phyloP scores from a whole-genome alignment of 2,329 filamentous ascomycete genomes.

The Ceratocystis smalleyi region DNA sequence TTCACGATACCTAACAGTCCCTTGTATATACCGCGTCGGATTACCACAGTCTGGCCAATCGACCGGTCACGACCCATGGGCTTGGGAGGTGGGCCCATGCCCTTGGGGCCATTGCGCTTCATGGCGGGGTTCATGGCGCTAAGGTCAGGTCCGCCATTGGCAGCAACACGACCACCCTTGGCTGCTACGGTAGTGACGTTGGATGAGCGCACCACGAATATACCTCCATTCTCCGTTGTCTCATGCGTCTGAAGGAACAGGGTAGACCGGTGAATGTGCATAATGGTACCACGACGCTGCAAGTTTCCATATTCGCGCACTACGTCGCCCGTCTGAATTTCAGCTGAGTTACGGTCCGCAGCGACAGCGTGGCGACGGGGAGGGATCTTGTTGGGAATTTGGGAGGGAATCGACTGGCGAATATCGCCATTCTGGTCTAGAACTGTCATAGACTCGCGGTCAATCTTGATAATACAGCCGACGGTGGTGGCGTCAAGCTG shows the following conservation, averaged over 20 bases:
- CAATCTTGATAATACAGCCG: constrained; percentile 84
- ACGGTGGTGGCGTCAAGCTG: constrained; percentile 88
- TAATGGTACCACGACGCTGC: constrained; percentile 69
- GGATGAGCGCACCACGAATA: constrained; percentile 73
- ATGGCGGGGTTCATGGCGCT: constrained; percentile 85
- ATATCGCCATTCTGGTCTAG: constrained; percentile 80
- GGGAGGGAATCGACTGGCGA: constrained; percentile 71
- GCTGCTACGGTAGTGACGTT: constrained; percentile 87
- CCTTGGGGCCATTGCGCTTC: constrained; percentile 44
- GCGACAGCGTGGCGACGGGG: constrained; percentile 73
- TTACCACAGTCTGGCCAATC: constrained; percentile 80
- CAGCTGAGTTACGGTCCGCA: constrained; percentile 81
- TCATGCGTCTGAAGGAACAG: constrained; percentile 79
- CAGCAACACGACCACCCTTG: constrained; percentile 65
- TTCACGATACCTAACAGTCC: constrained; percentile 90
- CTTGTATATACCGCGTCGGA: constrained; percentile 79
- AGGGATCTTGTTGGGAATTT: constrained; percentile 78
- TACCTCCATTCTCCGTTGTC: constrained; percentile 69
- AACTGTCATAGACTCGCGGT: constrained; percentile 78
- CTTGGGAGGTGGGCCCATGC: constrained; percentile 52
- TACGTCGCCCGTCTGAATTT: constrained; percentile 81
- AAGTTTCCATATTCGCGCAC: constrained; percentile 84
- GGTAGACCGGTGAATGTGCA: constrained; percentile 87
- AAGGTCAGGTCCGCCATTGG: constrained; percentile 55
- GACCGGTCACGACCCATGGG: constrained; percentile 67